Evolutionary conservation across 2,329 filamentous ascomycete species (phyloP).

Genomic region (Stachybotrys chartarum): DNA sequence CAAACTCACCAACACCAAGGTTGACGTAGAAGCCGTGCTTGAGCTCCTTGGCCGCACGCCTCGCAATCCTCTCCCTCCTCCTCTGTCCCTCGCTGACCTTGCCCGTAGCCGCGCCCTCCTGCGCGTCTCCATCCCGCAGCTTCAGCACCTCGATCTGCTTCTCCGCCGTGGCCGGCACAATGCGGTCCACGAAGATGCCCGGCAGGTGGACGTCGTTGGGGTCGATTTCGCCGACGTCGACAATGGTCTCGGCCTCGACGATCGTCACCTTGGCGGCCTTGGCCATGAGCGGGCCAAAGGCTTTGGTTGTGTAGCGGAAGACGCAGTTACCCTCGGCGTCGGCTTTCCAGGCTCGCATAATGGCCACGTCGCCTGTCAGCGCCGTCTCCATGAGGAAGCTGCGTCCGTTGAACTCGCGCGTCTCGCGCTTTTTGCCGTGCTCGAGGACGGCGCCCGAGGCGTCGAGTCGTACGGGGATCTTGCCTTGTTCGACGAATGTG

Average conservation of each 20-base stretch:
- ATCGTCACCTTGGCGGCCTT: slow-evolving; percentile 74
- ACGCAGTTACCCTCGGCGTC: slow-evolving; percentile 73
- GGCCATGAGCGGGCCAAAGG: slow-evolving; percentile 70
- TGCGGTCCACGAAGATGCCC: slow-evolving; percentile 75
- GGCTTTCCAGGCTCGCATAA: slow-evolving; percentile 68
- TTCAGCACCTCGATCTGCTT: slow-evolving; percentile 70
- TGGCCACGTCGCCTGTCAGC: slow-evolving; percentile 68
- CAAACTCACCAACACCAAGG: slow-evolving; percentile 53
- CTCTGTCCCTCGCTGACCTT: slow-evolving; percentile 38
- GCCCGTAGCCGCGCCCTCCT: slow-evolving; percentile 26
- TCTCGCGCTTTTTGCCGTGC: slow-evolving; percentile 59
- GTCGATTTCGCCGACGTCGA: slow-evolving; percentile 64
- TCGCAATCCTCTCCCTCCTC: slow-evolving; percentile 65
- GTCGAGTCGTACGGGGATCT: slow-evolving; percentile 58
- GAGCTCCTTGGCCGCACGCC: slow-evolving; percentile 71
- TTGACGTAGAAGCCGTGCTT: slow-evolving; percentile 77
- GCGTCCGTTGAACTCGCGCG: slow-evolving; percentile 64
- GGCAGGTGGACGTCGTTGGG: slow-evolving; percentile 72
- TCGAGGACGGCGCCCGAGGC: slow-evolving; percentile 53
- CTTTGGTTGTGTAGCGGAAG: slow-evolving; percentile 71
- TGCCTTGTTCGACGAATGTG: slow-evolving; percentile 60
- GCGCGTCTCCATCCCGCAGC: slow-evolving; percentile 36
- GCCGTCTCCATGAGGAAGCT: slow-evolving; percentile 73
- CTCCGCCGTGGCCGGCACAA: slow-evolving; percentile 63
- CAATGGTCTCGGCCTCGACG: slow-evolving; percentile 80